Conservation (phyloP, 192 early-diverging fungal species). For the Rhizoclosmatium globosum region DNA sequence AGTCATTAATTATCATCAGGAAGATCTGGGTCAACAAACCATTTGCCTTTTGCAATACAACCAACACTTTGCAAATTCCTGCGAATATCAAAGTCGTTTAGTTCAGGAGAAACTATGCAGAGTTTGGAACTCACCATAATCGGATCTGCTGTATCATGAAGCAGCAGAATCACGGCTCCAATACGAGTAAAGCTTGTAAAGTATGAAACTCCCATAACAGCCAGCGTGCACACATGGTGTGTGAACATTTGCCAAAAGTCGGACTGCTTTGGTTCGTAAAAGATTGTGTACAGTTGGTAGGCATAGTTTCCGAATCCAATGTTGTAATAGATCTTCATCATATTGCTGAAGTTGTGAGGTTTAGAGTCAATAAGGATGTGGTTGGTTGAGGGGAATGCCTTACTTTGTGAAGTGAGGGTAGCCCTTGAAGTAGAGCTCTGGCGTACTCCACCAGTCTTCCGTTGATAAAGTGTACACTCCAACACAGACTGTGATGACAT, state of each 20-base stretch:
- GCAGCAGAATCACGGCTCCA: slow-evolving; percentile 48
- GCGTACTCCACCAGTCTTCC: slow-evolving; percentile 23
- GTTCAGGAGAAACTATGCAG: background rate
- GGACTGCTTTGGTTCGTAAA: slow-evolving; percentile 44
- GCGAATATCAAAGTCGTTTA: background rate
- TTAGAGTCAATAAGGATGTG: background rate
- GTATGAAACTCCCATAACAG: slow-evolving; percentile 48
- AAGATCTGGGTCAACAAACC: background rate
- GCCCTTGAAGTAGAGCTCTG: slow-evolving; percentile 25
- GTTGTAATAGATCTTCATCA: slow-evolving; percentile 51
- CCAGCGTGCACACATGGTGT: slow-evolving; percentile 54
- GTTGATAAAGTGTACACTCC: slow-evolving; percentile 20
- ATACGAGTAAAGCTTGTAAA: slow-evolving; percentile 47
- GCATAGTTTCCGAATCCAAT: slow-evolving; percentile 48
- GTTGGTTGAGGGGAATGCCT: background rate
- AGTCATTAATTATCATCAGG: background rate
- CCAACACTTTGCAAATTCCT: slow-evolving; percentile 52
- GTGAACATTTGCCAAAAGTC: slow-evolving; percentile 51
- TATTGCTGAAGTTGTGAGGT: background rate
- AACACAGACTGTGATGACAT: background rate
- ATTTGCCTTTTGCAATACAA: slow-evolving; percentile 44
- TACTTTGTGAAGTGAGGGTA: slow-evolving; percentile 15
- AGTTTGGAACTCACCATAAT: slow-evolving; percentile 41
- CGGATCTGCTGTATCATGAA: slow-evolving; percentile 57
- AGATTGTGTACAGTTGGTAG: slow-evolving; percentile 43